Base-by-base conservation (phyloP, 2,329 filamentous ascomycete genomes). In the Scytalidium sp. region DNA sequence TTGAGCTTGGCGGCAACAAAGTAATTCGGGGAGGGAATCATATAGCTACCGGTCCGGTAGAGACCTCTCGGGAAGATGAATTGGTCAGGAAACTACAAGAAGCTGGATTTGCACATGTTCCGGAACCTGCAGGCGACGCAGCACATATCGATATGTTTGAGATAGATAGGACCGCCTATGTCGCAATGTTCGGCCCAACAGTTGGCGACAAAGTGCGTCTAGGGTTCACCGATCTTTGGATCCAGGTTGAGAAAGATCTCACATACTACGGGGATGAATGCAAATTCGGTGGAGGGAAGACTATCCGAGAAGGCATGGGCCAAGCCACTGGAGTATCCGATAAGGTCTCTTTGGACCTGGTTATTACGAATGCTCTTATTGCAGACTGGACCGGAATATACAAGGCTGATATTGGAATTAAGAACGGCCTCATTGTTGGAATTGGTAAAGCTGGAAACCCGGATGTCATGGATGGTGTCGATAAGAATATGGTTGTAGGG, bases 401-500 rank as follows among this genome's bases (percentile, higher is more conserved):
- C 76, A 97, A 97, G 73, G 93, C 92, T 5, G 93, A 97, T 67
- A 96, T 97, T 64, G 93, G 93, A 22, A 85, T 97, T 67, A 96
- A 95, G 68, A 71, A 91, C 58, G 92, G 93, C 2, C 66, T 87
- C 36, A 97, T 97, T 61, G 85, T 86, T 22, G 93, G 84, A 1
- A 93, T 97, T 59, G 93, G 93, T 52, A 97, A 97, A 70, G 90
- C 93, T 15, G 93, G 93, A 19, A 97, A 97, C 62, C 93, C 93
- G n/a, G 93, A 97, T 69, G 83, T 96, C 43, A 97, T 97, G 93
- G 87, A 94, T 25, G 89, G 89, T 3, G 90, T 97, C 6, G 76
- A 86, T 51, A 75, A 83, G 0, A 78, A 84, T 49, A 83, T 97
- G 84, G 74, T 96, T 2, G 83, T 97, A 9, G 93, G 93, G 10